Evolutionary conservation across 2,329 filamentous ascomycete genomes (phyloP).

Genomic region (Aspergillus tubingensis): DNA sequence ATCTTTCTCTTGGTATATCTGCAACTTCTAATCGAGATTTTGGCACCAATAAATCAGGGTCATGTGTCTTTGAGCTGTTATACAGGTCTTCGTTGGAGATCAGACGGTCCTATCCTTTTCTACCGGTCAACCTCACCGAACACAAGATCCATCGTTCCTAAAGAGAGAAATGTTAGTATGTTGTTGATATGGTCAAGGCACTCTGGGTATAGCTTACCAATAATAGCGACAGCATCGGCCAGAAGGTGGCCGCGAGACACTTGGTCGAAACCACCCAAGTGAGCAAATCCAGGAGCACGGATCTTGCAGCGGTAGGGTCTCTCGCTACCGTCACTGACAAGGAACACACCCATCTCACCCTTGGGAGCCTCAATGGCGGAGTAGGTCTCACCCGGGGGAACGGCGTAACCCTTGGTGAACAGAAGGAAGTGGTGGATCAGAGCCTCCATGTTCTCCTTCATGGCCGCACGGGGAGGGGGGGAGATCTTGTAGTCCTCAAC

Average conservation of each 20-base stretch:
- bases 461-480: conserved; percentile 90
- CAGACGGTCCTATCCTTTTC: conserved; percentile 20
- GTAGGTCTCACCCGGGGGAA: conserved; percentile 97
- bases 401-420: conserved; percentile 97
- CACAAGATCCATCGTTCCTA: conserved; percentile 77
- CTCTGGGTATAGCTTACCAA: conserved; percentile 52
- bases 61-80: conserved; percentile 13
- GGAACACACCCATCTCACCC: conserved; percentile 97
- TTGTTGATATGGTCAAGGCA: not conserved
- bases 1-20: conserved; percentile 4
- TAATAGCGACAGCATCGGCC: conserved; percentile 95
- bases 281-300: conserved; percentile 92
- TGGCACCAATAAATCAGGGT: not conserved
- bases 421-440: conserved; percentile 99
- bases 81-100: conserved; percentile 19
- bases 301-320: conserved; percentile 97
- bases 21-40: conserved; percentile 1
- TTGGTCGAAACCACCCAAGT: conserved; percentile 92
- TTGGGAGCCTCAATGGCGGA: conserved; percentile 98
- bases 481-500: conserved; percentile 99
- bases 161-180: conserved; percentile 15
- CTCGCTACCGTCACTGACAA: conserved; percentile 95
- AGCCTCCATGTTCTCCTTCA: conserved; percentile 99
- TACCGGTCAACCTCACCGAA: conserved; percentile 70
- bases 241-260: conserved; percentile 88